These are phyloP conservation scores for Saccharomyces hybrid DNA, from an alignment of 1,139 yeast species.

Conservation along the genomic window DNA sequence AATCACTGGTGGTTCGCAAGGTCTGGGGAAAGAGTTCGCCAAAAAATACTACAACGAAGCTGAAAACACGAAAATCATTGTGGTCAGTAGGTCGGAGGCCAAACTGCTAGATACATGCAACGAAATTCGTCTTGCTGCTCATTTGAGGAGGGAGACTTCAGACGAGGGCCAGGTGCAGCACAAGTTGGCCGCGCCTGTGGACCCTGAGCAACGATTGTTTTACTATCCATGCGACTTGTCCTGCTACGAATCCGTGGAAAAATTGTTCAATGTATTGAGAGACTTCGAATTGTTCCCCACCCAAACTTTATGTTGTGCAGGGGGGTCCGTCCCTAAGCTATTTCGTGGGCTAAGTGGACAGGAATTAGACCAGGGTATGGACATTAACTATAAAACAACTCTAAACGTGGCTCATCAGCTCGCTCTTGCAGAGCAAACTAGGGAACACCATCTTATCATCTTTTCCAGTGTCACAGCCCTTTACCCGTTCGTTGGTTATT, in stretches of 20 bases:
- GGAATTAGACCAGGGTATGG: conserved; percentile 55
- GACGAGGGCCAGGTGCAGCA: background rate
- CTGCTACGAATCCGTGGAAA: conserved; percentile 42
- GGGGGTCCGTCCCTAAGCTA: conserved; percentile 72
- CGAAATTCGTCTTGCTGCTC: conserved; percentile 30
- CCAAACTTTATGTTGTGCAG: conserved; percentile 78
- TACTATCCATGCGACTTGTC: conserved; percentile 64
- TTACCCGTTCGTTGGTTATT: conserved; percentile 85
- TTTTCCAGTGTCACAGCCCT: conserved; percentile 78
- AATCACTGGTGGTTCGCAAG: conserved; percentile 92
- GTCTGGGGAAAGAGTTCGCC: conserved; percentile 80
- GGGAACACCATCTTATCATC: conserved; percentile 49
- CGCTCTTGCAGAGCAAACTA: conserved; percentile 16
- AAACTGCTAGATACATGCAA: conserved; percentile 46
- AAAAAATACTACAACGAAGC: conserved; percentile 39
- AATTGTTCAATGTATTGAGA: conserved; percentile 34
- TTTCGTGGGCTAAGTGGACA: conserved; percentile 56
- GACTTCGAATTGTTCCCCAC: conserved; percentile 44
- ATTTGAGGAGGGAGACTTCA: background rate
- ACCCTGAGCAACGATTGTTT: conserved; percentile 32
- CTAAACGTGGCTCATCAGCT: conserved; percentile 61
- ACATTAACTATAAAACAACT: conserved; percentile 66
- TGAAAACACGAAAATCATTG: conserved; percentile 53
- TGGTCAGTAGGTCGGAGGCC: conserved; percentile 66
- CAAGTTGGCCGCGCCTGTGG: conserved; percentile 1